Evolutionary conservation across 2,329 filamentous ascomycete genomes (phyloP).

Genomic region (Tympanopsis confertula): DNA sequence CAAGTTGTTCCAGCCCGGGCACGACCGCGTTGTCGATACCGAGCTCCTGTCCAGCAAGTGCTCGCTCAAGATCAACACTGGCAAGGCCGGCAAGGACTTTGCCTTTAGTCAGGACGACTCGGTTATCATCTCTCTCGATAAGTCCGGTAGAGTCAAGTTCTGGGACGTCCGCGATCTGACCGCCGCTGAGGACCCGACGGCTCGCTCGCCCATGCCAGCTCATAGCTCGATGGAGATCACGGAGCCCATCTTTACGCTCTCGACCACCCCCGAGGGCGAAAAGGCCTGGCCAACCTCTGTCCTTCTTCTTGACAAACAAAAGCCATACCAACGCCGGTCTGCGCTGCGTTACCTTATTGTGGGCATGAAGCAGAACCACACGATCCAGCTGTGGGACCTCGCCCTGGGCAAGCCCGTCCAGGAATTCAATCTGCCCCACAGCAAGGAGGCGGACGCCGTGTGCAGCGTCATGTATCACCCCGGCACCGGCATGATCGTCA

Average conservation of each 20-base stretch:
- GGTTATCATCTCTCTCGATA: slow-evolving; percentile 88
- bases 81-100: slow-evolving; percentile 97
- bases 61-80: slow-evolving; percentile 85
- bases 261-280: slow-evolving; percentile 74
- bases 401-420: slow-evolving; percentile 90
- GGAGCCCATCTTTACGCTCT: slow-evolving; percentile 74
- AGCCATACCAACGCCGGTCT: slow-evolving; percentile 79
- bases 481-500: slow-evolving; percentile 79
- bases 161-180: slow-evolving; percentile 81
- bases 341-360: slow-evolving; percentile 92
- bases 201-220: slow-evolving; percentile 37
- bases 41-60: slow-evolving; percentile 80
- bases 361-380: slow-evolving; percentile 98
- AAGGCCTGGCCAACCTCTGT: slow-evolving; percentile 97
- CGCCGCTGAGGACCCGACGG: slow-evolving; percentile 23
- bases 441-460: slow-evolving; percentile 92
- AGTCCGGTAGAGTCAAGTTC: slow-evolving; percentile 91
- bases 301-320: slow-evolving; percentile 88
- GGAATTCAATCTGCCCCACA: slow-evolving; percentile 90
- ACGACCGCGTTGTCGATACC: slow-evolving; percentile 66
- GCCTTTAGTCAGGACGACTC: slow-evolving; percentile 94
- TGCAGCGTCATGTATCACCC: slow-evolving; percentile 95
- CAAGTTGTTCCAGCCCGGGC: slow-evolving; percentile 49
- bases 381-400: slow-evolving; percentile 95
- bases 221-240: slow-evolving; percentile 63